phyloP scores from a whole-genome alignment of 140 eudicot species.

The Oenanthe javanica region DNA sequence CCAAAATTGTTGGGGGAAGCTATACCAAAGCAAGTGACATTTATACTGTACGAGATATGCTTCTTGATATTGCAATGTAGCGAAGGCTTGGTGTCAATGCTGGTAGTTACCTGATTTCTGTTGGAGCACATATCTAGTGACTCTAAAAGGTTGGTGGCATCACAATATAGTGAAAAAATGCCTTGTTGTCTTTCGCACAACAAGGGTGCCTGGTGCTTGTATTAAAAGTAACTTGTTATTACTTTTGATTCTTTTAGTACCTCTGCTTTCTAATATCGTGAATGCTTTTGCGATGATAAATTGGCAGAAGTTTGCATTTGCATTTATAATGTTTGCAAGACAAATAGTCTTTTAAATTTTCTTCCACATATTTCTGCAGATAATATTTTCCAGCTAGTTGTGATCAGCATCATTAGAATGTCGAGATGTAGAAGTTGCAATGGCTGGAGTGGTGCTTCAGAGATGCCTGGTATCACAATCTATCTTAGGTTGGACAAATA shows the following conservation, averaged over 20 bases:
- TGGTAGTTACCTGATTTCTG: background rate
- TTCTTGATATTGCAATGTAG: constrained; percentile 45
- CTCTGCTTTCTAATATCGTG: background rate
- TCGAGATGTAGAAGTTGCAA: background rate
- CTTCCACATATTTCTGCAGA: background rate
- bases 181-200: background rate
- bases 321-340: background rate
- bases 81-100: background rate
- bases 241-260: background rate
- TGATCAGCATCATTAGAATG: background rate
- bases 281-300: background rate
- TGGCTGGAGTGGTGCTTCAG: background rate
- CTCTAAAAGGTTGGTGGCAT: background rate
- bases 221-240: background rate
- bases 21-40: constrained; percentile 42
- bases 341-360: background rate
- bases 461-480: constrained; percentile 2
- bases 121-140: constrained; percentile 1
- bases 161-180: background rate
- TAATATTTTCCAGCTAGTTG: background rate
- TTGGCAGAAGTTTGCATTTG: background rate
- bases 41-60: constrained; percentile 37
- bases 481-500: constrained; percentile 8
- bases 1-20: constrained; percentile 42
- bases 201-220: background rate